These are phyloP conservation scores for Lactarius indigo DNA, from an alignment of 768 basidiomycete species.

Conservation along the genomic window DNA sequence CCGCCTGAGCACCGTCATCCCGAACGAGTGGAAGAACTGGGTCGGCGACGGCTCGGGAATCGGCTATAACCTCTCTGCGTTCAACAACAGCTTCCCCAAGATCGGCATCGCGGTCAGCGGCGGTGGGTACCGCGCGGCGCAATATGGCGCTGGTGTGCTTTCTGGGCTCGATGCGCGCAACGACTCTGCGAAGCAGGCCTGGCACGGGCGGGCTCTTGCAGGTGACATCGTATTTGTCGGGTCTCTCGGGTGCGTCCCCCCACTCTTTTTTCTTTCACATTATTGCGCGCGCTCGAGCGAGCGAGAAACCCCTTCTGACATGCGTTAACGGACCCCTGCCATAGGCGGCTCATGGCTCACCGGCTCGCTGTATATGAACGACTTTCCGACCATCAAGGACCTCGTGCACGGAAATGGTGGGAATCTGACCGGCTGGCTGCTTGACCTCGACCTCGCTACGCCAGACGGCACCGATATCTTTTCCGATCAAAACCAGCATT, in stretches of 20 bases:
- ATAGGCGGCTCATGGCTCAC: slow-evolving; percentile 67
- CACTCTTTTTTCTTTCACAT: neutral
- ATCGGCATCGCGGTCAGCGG: slow-evolving; percentile 68
- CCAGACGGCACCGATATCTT: slow-evolving; percentile 50
- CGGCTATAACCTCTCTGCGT: slow-evolving; percentile 48
- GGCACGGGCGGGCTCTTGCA: slow-evolving; percentile 70
- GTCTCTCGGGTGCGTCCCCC: slow-evolving; percentile 51
- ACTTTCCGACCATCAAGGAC: slow-evolving; percentile 55
- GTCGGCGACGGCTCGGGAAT: slow-evolving; percentile 49
- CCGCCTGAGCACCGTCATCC: slow-evolving; percentile 41
- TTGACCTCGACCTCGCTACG: slow-evolving; percentile 53
- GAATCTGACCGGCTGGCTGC: slow-evolving; percentile 49
- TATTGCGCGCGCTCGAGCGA: too few relatives aligned
- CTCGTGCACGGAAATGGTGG: slow-evolving; percentile 56
- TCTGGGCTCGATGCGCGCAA: slow-evolving; percentile 62
- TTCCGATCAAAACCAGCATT: slow-evolving; percentile 46
- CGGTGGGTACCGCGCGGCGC: slow-evolving; percentile 65
- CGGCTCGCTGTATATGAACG: slow-evolving; percentile 59
- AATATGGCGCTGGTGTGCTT: slow-evolving; percentile 59
- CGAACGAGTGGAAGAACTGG: slow-evolving; percentile 56
- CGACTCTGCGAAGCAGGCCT: slow-evolving; percentile 45
- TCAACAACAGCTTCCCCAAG: slow-evolving; percentile 42
- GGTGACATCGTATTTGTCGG: slow-evolving; percentile 65
- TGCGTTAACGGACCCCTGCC: neutral
- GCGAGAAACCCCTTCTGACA: neutral